Conservation (phyloP, 2,329 filamentous ascomycete genomes). For the Periglandula ipomoeae region DNA sequence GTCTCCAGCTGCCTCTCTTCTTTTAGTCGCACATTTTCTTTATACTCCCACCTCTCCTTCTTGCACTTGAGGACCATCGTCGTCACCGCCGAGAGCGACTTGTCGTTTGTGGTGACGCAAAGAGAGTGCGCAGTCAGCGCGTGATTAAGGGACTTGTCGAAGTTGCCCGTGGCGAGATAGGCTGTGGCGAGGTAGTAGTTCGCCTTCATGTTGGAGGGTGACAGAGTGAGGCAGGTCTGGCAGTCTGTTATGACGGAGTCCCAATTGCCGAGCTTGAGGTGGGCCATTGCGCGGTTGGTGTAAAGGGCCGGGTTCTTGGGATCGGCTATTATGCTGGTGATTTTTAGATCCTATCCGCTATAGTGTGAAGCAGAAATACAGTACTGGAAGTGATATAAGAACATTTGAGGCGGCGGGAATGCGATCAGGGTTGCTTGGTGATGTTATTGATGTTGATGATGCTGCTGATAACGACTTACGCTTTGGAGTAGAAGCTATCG, state of each 20-base stretch:
- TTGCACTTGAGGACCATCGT: conserved; percentile 69
- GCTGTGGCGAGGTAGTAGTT: conserved; percentile 78
- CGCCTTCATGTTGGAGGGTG: conserved; percentile 64
- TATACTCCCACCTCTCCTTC: conserved; percentile 74
- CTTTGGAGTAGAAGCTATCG: conserved; percentile 63
- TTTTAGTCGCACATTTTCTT: conserved; percentile 52
- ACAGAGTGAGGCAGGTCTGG: conserved; percentile 60
- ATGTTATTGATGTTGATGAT: too few species aligned
- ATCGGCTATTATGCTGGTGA: conserved; percentile 62
- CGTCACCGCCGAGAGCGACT: conserved; percentile 62
- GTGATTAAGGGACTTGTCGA: conserved; percentile 61
- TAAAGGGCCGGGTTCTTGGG: conserved; percentile 70
- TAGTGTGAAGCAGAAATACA: too few species aligned
- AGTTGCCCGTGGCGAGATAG: conserved; percentile 56
- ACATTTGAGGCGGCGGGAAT: too few species aligned
- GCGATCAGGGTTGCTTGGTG: too few species aligned
- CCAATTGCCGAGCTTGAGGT: conserved; percentile 66
- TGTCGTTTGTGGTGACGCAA: conserved; percentile 54
- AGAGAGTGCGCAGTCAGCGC: conserved; percentile 65
- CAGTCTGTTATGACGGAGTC: conserved; percentile 71
- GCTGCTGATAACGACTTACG: too few species aligned
- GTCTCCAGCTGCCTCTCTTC: conserved; percentile 48
- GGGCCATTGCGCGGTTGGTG: conserved; percentile 80
- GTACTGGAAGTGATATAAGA: too few species aligned
- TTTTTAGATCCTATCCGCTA: neutral